Evolutionary conservation across 2,329 filamentous ascomycete species (phyloP).

Genomic region (Botryotinia globosa): DNA sequence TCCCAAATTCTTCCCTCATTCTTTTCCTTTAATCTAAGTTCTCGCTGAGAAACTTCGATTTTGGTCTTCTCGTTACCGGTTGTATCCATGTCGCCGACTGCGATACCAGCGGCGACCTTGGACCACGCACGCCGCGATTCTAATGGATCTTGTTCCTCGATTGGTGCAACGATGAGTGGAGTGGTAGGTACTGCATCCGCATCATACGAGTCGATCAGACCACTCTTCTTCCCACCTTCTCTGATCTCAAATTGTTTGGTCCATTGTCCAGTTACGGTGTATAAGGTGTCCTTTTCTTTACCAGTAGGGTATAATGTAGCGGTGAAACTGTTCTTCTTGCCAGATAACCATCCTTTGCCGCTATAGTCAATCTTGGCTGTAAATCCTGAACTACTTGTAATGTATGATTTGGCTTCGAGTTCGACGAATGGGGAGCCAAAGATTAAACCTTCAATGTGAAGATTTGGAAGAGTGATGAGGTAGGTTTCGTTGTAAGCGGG

Average conservation of each 20-base stretch:
- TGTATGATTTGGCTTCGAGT: slow-evolving; percentile 79
- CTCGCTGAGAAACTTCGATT: slow-evolving; percentile 87
- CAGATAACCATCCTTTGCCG: slow-evolving; percentile 90
- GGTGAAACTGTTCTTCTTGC: slow-evolving; percentile 89
- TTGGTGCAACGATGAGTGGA: slow-evolving; percentile 65
- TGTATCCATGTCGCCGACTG: slow-evolving; percentile 77
- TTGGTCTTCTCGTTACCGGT: slow-evolving; percentile 77
- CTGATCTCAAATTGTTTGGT: slow-evolving; percentile 78
- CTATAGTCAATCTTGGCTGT: slow-evolving; percentile 89
- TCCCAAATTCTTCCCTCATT: slow-evolving; percentile 76
- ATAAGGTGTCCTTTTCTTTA: slow-evolving; percentile 70
- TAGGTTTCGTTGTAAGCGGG: slow-evolving; percentile 60
- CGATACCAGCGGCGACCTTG: slow-evolving; percentile 78
- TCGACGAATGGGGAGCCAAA: slow-evolving; percentile 86
- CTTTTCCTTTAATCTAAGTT: slow-evolving; percentile 69
- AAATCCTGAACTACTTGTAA: slow-evolving; percentile 82
- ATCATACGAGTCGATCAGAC: slow-evolving; percentile 58
- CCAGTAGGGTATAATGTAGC: slow-evolving; percentile 70
- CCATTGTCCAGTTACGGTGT: slow-evolving; percentile 89
- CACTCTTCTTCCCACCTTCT: slow-evolving; percentile 57
- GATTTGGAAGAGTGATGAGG: slow-evolving; percentile 83
- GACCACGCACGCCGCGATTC: slow-evolving; percentile 87
- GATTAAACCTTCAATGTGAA: slow-evolving; percentile 93
- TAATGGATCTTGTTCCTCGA: slow-evolving; percentile 79
- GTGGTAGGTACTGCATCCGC: slow-evolving; percentile 58